Percentiles rank a stretch among this genome's conserved stretches.
These are phyloP conservation scores for Coprinopsis cinerea DNA, from an alignment of 768 basidiomycete species.

Conservation along the genomic window DNA sequence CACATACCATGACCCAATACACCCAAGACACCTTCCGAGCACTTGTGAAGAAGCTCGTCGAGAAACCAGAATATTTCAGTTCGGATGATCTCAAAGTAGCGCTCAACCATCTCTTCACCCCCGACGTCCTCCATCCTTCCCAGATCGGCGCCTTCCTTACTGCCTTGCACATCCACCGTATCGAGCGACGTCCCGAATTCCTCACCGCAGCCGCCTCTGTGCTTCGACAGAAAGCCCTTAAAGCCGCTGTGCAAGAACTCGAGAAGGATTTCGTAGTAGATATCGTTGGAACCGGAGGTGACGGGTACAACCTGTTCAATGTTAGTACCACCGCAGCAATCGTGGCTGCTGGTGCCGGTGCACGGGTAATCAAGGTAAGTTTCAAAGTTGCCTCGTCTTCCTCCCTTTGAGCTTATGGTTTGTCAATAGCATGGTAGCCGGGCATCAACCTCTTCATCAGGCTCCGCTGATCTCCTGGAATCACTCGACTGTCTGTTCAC, in stretches of 20 bases:
- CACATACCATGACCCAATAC: neutral
- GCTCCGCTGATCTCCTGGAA: constrained; percentile 88
- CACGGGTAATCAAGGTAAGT: constrained; percentile 84
- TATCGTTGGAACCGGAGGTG: constrained; percentile 92
- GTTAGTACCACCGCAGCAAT: constrained; percentile 93
- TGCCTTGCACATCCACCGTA: constrained; percentile 71
- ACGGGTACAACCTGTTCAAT: constrained; percentile 94
- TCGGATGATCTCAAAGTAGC: constrained; percentile 66
- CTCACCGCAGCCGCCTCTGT: constrained; percentile 77
- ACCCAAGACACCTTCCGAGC: constrained; percentile 56
- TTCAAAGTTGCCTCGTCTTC: too few relatives aligned
- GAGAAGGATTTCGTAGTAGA: constrained; percentile 75
- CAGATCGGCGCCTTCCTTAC: constrained; percentile 91
- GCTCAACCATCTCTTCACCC: constrained; percentile 69
- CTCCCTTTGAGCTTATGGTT: constrained; percentile 5
- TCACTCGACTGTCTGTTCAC: constrained; percentile 75
- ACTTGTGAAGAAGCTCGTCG: constrained; percentile 70
- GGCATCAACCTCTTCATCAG: constrained; percentile 91
- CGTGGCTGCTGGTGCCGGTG: constrained; percentile 92
- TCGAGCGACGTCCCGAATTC: constrained; percentile 71
- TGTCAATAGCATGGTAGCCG: constrained; percentile 72
- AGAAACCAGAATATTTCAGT: constrained; percentile 78
- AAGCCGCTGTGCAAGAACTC: constrained; percentile 50
- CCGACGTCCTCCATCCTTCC: constrained; percentile 53
- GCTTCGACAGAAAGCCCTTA: constrained; percentile 61